These are phyloP conservation scores for Peterozyma toletana DNA, from an alignment of 805 yeast species.

Conservation along the genomic window DNA sequence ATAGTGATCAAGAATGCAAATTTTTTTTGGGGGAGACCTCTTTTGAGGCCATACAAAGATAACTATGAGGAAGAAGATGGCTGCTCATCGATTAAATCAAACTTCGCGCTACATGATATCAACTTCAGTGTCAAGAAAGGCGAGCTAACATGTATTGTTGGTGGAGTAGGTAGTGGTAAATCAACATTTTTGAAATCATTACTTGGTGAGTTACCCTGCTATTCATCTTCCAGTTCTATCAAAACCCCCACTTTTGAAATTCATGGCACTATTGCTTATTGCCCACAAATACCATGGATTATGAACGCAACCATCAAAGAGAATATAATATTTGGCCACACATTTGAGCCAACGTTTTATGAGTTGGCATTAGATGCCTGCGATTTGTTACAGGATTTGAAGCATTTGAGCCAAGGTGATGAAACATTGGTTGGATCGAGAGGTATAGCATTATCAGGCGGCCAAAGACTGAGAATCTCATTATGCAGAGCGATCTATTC, in stretches of 20 bases:
- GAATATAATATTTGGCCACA: constrained; percentile 84
- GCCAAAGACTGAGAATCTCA: constrained; percentile 93
- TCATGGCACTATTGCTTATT: constrained; percentile 47
- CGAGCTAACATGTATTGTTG: constrained; percentile 51
- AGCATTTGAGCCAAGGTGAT: constrained; percentile 81
- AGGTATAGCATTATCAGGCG: constrained; percentile 94
- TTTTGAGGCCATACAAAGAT: constrained; percentile 17
- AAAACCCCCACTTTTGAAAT: constrained; percentile 16
- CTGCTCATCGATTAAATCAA: constrained; percentile 16
- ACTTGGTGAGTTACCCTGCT: constrained; percentile 45
- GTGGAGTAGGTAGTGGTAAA: constrained; percentile 64
- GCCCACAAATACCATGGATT: constrained; percentile 85
- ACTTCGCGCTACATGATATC: constrained; percentile 39
- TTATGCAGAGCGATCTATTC: constrained; percentile 95
- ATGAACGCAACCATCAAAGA: constrained; percentile 91
- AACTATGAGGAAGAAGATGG: background rate
- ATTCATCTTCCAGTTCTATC: constrained; percentile 19
- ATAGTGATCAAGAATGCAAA: constrained; percentile 41
- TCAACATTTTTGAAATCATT: constrained; percentile 48
- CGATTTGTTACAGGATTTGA: constrained; percentile 73
- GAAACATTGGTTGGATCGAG: constrained; percentile 92
- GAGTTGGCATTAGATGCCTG: constrained; percentile 78
- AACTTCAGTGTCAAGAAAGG: constrained; percentile 43
- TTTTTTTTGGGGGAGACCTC: constrained; percentile 38
- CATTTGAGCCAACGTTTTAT: constrained; percentile 74